Conservation (phyloP, 2,329 filamentous ascomycete genomes). For the Orbilia oligospora region DNA sequence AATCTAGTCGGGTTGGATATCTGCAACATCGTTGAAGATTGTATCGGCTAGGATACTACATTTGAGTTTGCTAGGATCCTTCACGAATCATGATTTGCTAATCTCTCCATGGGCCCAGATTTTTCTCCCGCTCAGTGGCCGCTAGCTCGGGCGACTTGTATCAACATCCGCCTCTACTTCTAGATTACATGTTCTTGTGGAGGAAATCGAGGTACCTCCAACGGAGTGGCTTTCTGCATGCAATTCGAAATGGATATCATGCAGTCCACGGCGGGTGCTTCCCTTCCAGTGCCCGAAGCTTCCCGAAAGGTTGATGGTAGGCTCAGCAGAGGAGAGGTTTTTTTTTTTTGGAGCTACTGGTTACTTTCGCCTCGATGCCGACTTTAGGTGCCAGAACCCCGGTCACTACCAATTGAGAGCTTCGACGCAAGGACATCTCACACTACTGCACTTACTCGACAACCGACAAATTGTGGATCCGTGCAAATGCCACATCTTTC, state of each 20-base stretch:
- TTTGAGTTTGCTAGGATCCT: conserved; percentile 49
- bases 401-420: conserved; percentile 56
- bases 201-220: too few relatives aligned
- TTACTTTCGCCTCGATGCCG: conserved; percentile 61
- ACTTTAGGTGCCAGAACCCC: conserved; percentile 34
- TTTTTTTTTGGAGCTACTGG: too few relatives aligned
- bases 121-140: conserved; percentile 33
- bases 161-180: not conserved
- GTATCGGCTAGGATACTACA: conserved; percentile 49
- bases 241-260: conserved; percentile 23
- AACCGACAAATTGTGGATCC: conserved; percentile 35
- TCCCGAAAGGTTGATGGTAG: not conserved
- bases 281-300: conserved; percentile 29
- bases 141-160: conserved; percentile 8
- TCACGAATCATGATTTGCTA: conserved; percentile 39
- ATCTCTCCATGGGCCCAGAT: conserved; percentile 50
- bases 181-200: not conserved
- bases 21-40: conserved; percentile 25
- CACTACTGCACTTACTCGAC: conserved; percentile 38
- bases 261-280: conserved; percentile 14
- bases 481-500: conserved; percentile 34
- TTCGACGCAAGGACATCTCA: conserved; percentile 51
- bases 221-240: conserved; percentile 19
- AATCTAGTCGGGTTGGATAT: conserved; percentile 28
- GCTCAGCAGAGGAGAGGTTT: conserved; percentile 15